Base-by-base conservation (phyloP, 495 filamentous ascomycete genomes). In the Penicillium parvum region DNA sequence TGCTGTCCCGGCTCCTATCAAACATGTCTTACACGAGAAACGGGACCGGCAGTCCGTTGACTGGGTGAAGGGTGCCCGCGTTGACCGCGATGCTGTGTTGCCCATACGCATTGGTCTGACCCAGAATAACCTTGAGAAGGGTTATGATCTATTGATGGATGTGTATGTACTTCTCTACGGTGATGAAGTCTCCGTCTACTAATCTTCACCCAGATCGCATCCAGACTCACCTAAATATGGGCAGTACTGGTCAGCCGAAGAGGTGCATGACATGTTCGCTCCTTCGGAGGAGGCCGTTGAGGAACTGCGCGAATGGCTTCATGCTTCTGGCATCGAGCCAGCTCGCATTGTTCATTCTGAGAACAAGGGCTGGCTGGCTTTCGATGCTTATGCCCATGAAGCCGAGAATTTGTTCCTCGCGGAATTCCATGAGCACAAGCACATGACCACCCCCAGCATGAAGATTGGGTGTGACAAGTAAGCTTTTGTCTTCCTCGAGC, bases 161-260 rank as follows among this genome's bases (percentile, higher is more conserved):
- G 49, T 59, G 56, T 59, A 45, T 37, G 49, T 47, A 10, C 16
- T 10, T 6, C 2, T 27, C 4, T 29, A 2, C 12, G 5, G 17
- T 15, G 21, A 36, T 19, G 3, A n/a, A 16, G 10, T 50, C 10
- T 52, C 60, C 1, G 57, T 72, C 25, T 39, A 63, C 22, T 35
- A 53, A 52, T 30, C 9, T 2, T 57, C 72, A 32, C 64, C 74
- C n/a, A 75, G 87, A 47, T 81, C 82, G 7, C 76, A 76, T 3
- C 85, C 84, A 1, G 65, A 65, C 21, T 74, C 81, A 46, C 50
- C 72, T 14, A 66, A 67, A 5, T 87, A 88, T 53, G 85, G 85
- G 3, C 60, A 78, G 48, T 79, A 86, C 50, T 75, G 50, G 61
- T 84, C 64, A 63, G 68, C 50, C 45, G 68, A 80, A 11, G 69